These are phyloP conservation scores for Aspergillus ochraceus DNA, from an alignment of 2,329 filamentous ascomycete genomes.

Conservation along the genomic window DNA sequence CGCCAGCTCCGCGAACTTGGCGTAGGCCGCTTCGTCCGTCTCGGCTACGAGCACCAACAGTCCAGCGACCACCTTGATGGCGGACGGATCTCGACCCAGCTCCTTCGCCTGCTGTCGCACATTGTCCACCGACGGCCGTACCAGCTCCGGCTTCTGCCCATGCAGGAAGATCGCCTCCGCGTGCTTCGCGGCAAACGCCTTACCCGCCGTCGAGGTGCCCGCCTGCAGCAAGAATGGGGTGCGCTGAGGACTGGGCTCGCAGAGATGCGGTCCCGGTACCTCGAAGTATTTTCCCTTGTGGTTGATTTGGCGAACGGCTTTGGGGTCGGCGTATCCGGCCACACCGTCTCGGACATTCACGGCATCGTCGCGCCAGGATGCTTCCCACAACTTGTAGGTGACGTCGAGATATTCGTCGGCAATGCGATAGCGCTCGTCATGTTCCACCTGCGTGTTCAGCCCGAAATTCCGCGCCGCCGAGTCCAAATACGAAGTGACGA, in stretches of 20 bases:
- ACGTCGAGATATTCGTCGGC: constrained; percentile 52
- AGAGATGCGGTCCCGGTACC: constrained; percentile 46
- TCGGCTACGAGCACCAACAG: constrained; percentile 46
- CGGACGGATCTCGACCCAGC: constrained; percentile 39
- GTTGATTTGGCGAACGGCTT: constrained; percentile 38
- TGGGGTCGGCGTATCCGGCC: constrained; percentile 34
- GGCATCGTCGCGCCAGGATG: constrained; percentile 49
- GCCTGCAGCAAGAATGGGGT: constrained; percentile 52
- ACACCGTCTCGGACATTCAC: constrained; percentile 22
- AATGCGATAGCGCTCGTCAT: constrained; percentile 51
- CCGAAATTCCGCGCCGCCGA: constrained; percentile 51
- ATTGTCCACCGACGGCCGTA: constrained; percentile 43
- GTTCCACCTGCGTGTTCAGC: constrained; percentile 46
- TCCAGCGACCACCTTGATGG: constrained; percentile 48
- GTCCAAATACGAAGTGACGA: constrained; percentile 52
- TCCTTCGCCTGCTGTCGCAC: constrained; percentile 41
- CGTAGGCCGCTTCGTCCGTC: constrained; percentile 46
- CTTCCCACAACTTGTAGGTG: constrained; percentile 53
- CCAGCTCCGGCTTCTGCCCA: constrained; percentile 45
- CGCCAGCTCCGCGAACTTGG: constrained; percentile 44
- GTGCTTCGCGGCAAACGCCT: constrained; percentile 46
- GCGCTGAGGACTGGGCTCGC: constrained; percentile 48
- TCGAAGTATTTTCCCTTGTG: constrained; percentile 45
- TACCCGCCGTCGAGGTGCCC: constrained; percentile 48
- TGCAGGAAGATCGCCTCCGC: constrained; percentile 50